These are phyloP conservation scores for Hyaloscypha bicolor DNA, from an alignment of 495 filamentous ascomycete genomes.

Conservation along the genomic window DNA sequence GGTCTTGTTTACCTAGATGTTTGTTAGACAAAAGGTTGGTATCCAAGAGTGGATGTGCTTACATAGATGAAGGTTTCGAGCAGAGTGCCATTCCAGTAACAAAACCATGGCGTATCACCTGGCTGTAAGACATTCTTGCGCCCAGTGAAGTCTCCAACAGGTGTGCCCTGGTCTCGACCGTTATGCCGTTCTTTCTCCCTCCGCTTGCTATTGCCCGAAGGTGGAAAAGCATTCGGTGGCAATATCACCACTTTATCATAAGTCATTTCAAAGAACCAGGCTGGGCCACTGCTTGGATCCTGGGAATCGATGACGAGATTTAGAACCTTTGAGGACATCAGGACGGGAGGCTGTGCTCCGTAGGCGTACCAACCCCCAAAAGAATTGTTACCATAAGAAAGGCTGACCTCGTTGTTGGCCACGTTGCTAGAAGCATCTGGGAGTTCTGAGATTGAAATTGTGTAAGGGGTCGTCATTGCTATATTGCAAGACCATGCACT, in stretches of 20 bases:
- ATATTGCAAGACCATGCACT: slow-evolving; percentile 69
- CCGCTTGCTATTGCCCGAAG: slow-evolving; percentile 18
- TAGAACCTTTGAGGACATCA: slow-evolving; percentile 52
- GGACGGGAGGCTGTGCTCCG: slow-evolving; percentile 71
- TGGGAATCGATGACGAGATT: slow-evolving; percentile 67
- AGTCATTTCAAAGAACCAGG: slow-evolving; percentile 67
- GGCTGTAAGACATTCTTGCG: slow-evolving; percentile 53
- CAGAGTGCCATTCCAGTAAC: slow-evolving; percentile 81
- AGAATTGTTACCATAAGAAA: slow-evolving; percentile 22
- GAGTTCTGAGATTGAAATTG: slow-evolving; percentile 21
- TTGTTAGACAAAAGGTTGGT: not conserved
- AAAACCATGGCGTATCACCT: slow-evolving; percentile 81
- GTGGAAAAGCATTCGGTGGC: slow-evolving; percentile 51
- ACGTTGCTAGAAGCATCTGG: slow-evolving; percentile 5
- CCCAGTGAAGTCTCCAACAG: slow-evolving; percentile 35
- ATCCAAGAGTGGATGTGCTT: slow-evolving; percentile 34
- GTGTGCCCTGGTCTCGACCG: slow-evolving; percentile 5
- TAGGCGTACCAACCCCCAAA: slow-evolving; percentile 54
- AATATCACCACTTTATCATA: slow-evolving; percentile 88
- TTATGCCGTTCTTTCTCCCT: not conserved
- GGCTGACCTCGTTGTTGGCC: slow-evolving; percentile 25
- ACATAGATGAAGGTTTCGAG: slow-evolving; percentile 84
- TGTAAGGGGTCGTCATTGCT: not conserved
- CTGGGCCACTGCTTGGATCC: slow-evolving; percentile 66
- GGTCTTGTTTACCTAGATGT: not conserved